phyloP scores from a whole-genome alignment of 2,329 filamentous ascomycete genomes.

The Fusarium neocosmosporiellum region DNA sequence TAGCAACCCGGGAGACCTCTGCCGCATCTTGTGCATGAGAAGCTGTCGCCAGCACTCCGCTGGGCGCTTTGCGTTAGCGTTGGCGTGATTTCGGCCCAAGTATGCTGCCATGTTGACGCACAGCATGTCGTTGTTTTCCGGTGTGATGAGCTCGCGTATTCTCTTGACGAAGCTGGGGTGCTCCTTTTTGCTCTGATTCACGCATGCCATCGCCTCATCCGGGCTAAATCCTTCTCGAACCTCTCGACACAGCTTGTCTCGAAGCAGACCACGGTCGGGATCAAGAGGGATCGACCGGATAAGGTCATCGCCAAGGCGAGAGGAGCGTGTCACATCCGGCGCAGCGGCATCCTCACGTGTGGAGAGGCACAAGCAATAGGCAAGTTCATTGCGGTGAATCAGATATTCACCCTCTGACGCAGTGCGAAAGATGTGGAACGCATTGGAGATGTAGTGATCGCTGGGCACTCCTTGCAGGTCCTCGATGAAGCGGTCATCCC shows the following conservation, averaged over 20 bases:
- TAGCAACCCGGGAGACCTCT: not conserved
- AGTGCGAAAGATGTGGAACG: constrained; percentile 4
- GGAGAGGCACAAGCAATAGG: constrained; percentile 4
- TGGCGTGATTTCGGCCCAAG: not conserved
- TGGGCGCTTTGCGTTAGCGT: not conserved
- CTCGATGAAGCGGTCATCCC: constrained; percentile 6
- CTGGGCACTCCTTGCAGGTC: constrained; percentile 4
- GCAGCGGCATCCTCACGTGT: not conserved
- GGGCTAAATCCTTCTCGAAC: constrained; percentile 5
- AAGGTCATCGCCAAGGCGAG: not conserved
- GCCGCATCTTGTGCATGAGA: constrained; percentile 21
- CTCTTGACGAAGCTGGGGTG: constrained; percentile 11
- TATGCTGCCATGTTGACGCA: constrained; percentile 19
- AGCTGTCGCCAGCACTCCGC: constrained; percentile 19
- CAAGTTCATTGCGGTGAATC: constrained; percentile 9
- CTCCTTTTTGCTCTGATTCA: constrained; percentile 19
- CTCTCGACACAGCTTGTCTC: constrained; percentile 6
- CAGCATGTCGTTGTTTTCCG: constrained; percentile 7
- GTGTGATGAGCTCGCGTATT: constrained; percentile 2
- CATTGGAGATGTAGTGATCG: constrained; percentile 6
- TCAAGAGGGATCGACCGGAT: constrained; percentile 13
- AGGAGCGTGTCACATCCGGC: not conserved
- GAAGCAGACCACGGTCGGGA: constrained; percentile 4
- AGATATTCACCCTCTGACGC: not conserved
- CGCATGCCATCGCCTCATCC: constrained; percentile 7